A percentile compares a stretch with the other conserved stretches of the same genome.
phyloP scores from a whole-genome alignment of 352 stramenopile species.

The Pythium aquatile region DNA sequence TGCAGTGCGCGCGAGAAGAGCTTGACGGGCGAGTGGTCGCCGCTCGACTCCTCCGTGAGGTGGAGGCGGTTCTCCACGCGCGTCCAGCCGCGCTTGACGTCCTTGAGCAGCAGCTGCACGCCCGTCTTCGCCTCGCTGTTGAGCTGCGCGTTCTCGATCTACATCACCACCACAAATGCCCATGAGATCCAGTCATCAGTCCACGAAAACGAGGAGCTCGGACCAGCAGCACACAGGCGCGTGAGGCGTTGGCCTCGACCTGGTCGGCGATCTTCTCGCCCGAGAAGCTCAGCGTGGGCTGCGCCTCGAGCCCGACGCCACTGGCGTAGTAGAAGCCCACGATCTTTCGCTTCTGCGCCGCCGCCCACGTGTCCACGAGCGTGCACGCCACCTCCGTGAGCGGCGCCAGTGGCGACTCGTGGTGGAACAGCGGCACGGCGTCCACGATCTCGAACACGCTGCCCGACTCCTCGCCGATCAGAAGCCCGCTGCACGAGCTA shows the following conservation, averaged over 20 bases:
- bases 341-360: slow-evolving; percentile 49
- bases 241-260: slow-evolving; percentile 63
- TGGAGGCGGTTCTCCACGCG: slow-evolving; percentile 62
- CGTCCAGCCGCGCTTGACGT: slow-evolving; percentile 78
- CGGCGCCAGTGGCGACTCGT: slow-evolving; percentile 63
- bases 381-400: slow-evolving; percentile 64
- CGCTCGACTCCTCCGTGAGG: slow-evolving; percentile 39
- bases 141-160: slow-evolving; percentile 59
- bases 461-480: slow-evolving; percentile 53
- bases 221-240: slow-evolving; percentile 63
- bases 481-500: slow-evolving; percentile 46
- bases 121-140: slow-evolving; percentile 47
- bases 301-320: slow-evolving; percentile 31
- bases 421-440: slow-evolving; percentile 78
- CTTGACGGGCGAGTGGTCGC: slow-evolving; percentile 32
- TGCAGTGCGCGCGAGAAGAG: slow-evolving; percentile 48
- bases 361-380: slow-evolving; percentile 62
- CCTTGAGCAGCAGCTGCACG: slow-evolving; percentile 72
- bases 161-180: not conserved
- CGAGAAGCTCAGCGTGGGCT: slow-evolving; percentile 44
- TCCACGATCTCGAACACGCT: slow-evolving; percentile 51
- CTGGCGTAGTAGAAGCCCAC: slow-evolving; percentile 66
- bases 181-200: not conserved
- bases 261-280: slow-evolving; percentile 68
- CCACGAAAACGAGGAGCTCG: not conserved